These are phyloP conservation scores for Aspergillus nomiae DNA, from an alignment of 2,329 filamentous ascomycete genomes.

Conservation along the genomic window DNA sequence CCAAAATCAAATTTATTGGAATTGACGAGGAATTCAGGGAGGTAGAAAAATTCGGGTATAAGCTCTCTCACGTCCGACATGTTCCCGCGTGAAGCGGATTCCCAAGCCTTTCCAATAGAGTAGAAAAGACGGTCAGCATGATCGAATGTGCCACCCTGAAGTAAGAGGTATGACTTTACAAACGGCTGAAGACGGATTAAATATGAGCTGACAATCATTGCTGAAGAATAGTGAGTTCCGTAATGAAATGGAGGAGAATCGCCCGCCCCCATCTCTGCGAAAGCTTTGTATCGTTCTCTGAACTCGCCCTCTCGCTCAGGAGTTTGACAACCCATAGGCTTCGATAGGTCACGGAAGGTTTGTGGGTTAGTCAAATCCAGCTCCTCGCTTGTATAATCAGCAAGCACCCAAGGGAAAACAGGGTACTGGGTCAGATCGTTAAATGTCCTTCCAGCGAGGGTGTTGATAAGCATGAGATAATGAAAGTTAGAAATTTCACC, in stretches of 20 bases:
- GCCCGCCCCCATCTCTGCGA: slow-evolving; percentile 85
- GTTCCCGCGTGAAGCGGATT: slow-evolving; percentile 82
- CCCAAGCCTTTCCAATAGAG: slow-evolving; percentile 88
- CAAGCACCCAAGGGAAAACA: slow-evolving; percentile 95
- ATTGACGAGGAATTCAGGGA: slow-evolving; percentile 94
- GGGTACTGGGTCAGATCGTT: slow-evolving; percentile 98
- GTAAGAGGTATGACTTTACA: slow-evolving; percentile 88
- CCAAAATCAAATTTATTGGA: slow-evolving; percentile 95
- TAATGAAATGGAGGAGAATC: slow-evolving; percentile 86
- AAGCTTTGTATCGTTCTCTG: slow-evolving; percentile 78
- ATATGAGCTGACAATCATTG: slow-evolving; percentile 98
- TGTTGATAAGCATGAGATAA: slow-evolving; percentile 98
- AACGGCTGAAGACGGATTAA: slow-evolving; percentile 94
- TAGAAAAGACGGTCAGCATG: slow-evolving; percentile 95
- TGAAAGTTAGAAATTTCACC: slow-evolving; percentile 98
- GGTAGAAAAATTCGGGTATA: slow-evolving; percentile 95
- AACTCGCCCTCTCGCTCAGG: slow-evolving; percentile 75
- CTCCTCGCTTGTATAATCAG: slow-evolving; percentile 93
- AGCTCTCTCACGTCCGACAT: slow-evolving; percentile 94
- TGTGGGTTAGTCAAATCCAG: slow-evolving; percentile 81
- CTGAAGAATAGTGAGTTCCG: slow-evolving; percentile 96
- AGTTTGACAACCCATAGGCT: slow-evolving; percentile 94
- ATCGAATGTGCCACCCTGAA: slow-evolving; percentile 95
- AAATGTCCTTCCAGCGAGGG: slow-evolving; percentile 93
- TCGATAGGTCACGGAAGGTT: slow-evolving; percentile 87